Conservation (phyloP, 192 early-diverging fungal species). For the Paraglomus occultum region DNA sequence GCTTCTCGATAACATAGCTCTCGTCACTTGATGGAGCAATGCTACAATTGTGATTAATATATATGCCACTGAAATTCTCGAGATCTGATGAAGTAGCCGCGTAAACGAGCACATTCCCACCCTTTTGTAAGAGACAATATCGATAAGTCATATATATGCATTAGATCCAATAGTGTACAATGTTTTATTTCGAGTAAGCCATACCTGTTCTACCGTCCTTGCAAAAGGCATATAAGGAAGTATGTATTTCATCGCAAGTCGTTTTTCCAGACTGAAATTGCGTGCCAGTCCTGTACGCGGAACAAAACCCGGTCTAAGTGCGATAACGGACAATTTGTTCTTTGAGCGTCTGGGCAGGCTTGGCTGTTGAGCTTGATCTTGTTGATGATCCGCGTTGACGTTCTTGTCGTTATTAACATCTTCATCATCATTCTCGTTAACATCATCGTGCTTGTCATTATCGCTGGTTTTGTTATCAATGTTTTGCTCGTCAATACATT, state of each 20-base stretch:
- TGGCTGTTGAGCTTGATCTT: too few species aligned
- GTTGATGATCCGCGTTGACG: too few species aligned
- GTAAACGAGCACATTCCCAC: conserved; percentile 16
- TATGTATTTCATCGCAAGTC: conserved; percentile 11
- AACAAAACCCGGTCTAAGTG: conserved; percentile 10
- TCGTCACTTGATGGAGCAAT: conserved; percentile 37
- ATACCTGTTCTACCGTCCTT: conserved; percentile 15
- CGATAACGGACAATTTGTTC: background rate
- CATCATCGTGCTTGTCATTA: background rate
- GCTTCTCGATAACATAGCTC: conserved; percentile 35
- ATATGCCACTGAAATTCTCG: conserved; percentile 1
- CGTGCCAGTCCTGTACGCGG: conserved; percentile 2
- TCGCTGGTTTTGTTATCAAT: conserved; percentile 24
- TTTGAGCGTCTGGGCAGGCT: background rate
- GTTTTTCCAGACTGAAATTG: background rate
- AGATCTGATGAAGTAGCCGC: conserved; percentile 15
- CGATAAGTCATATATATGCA: background rate
- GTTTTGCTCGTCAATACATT: conserved; percentile 2
- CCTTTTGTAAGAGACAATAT: conserved; percentile 5
- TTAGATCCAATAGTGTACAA: too few species aligned
- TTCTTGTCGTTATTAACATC: too few species aligned
- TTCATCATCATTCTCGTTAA: conserved; percentile 27
- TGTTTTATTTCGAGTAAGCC: background rate
- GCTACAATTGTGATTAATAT: conserved; percentile 12
- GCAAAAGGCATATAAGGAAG: conserved; percentile 9